Evolutionary conservation across 805 yeast species (phyloP), one percentile per base, ranked within the genome.

Genomic region (Lachancea fermentati): DNA sequence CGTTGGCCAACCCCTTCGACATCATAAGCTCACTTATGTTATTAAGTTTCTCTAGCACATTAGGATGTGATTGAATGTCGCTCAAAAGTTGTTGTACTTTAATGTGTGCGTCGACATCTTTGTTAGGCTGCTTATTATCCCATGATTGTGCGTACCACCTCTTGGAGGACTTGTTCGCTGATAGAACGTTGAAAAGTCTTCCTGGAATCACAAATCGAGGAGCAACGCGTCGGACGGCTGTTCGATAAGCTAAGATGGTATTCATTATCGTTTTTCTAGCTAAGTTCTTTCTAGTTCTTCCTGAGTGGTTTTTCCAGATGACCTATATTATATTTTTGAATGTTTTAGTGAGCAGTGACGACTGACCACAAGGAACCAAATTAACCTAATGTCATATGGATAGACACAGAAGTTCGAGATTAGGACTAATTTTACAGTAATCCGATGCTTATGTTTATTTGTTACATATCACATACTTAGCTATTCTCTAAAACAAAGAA

Each of bases 131-230:
- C 16, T 46, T 50, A 26, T 41, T 37, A 37, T 55, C 60, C 60
- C 60, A 55, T 15, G 58, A 55, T 38, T 52, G 53, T 6, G 58
- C 60, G 30, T 51, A 52, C 18, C 34, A 30, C 33, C 54, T 50
- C 11, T 22, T 34, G 12, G 33, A 9, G 9, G 19, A n/a, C 13
- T 6, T 11, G 11, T 7, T 7, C 7, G 39, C 25, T 15, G 25
- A 28, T 18, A 32, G 46, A 33, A 45, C 43, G 15, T 25, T 45
- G 36, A 44, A 42, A 11, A 49, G 51, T n/a, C 24, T 17, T 7
- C 18, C 25, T 12, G 28, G n/a, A 11, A 17, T 33, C 4, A 35
- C 5, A 26, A n/a, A 14, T 22, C 37, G 7, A 13, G 28, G n/a
- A n/a, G n/a, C n/a, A n/a, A n/a, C n/a, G n/a, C n/a, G n/a, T n/a